Evolutionary conservation across 768 basidiomycete species (phyloP), one percentile per base, ranked within the genome.

Genomic region (Guyanaporus albipodus): DNA sequence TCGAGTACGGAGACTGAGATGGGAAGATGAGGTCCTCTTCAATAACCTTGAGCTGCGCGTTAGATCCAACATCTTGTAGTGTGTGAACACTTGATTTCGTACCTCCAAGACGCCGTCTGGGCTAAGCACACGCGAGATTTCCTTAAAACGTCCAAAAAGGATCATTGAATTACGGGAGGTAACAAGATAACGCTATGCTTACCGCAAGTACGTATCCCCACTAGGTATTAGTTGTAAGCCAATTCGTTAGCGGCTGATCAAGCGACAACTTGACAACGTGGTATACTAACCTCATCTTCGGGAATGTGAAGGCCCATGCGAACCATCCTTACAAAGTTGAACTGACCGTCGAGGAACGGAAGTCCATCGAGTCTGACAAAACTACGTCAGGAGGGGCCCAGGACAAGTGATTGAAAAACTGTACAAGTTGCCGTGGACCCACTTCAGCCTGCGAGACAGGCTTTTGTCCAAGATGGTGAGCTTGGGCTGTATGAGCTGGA

Each of bases 11-110:
- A 15, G 46, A 35, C 41, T 56, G 53, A 37, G 72, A 78, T 8
- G 86, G 86, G 58, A 88, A 88, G 38, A 86, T 72, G 7, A 81
- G 71, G 57, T 87, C 85, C 48, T 89, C 86, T 61, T 87, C 86
- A 29, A 87, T 75, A 8, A 87, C 70, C 85, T 87, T 51, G 8
- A n/a, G 38, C 14, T 46, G 23, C 8, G 27, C 43, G 45, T 57
- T 23, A 54, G 41, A 53, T 41, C 31, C 42, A 36, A 38, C 29
- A 6, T 14, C 0, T 22, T 10, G 8, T 7, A 24, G 32, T 29
- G 29, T 37, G 43, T 23, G 48, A 34, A 37, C 4, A 4, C 8
- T 47, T 17, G 31, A 41, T 50, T 50, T 55, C 67, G 40, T 49
- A 85, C 85, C 78, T 89, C 87, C 11, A 88, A 60, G 12, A 78